Conservation (phyloP, 805 yeast species). For the Teunomyces funiuensis region DNA sequence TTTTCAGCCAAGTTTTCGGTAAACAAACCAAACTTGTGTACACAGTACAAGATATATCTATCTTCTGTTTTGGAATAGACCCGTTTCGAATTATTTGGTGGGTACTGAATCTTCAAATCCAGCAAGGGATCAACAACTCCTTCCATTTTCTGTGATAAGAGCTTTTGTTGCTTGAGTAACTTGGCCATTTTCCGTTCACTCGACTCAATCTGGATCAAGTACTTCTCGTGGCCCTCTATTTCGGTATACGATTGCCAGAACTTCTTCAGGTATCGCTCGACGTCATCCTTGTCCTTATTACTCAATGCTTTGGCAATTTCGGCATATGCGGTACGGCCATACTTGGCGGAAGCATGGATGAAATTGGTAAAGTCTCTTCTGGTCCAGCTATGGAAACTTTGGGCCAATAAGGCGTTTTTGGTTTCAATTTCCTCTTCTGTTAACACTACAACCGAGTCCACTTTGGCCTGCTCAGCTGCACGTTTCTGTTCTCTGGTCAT, state of each 20-base stretch:
- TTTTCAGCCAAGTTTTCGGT: slow-evolving; percentile 60
- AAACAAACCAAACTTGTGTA: slow-evolving; percentile 64
- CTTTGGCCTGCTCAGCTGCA: slow-evolving; percentile 50
- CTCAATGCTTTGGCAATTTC: slow-evolving; percentile 56
- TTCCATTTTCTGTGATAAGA: slow-evolving; percentile 53
- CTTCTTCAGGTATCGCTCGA: slow-evolving; percentile 53
- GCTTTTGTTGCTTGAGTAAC: slow-evolving; percentile 52
- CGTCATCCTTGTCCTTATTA: slow-evolving; percentile 58
- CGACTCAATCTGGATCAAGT: slow-evolving; percentile 66
- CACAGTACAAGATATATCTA: slow-evolving; percentile 59
- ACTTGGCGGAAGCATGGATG: slow-evolving; percentile 66
- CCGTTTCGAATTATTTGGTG: slow-evolving; percentile 81
- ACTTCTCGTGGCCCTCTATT: slow-evolving; percentile 71
- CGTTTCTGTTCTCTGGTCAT: slow-evolving; percentile 35
- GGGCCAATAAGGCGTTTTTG: slow-evolving; percentile 52
- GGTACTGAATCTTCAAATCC: slow-evolving; percentile 65
- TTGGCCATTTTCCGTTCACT: slow-evolving; percentile 69
- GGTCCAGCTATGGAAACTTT: slow-evolving; percentile 68
- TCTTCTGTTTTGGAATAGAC: slow-evolving; percentile 71
- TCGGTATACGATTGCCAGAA: slow-evolving; percentile 64
- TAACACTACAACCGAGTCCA: slow-evolving; percentile 57
- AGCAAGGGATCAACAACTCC: slow-evolving; percentile 59
- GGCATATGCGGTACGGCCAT: slow-evolving; percentile 54
- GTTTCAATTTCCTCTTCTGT: slow-evolving; percentile 59
- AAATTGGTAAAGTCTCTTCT: slow-evolving; percentile 73